Percentiles rank a stretch among this genome's conserved stretches.
phyloP scores from a whole-genome alignment of 441 rosid species.

The Adansonia grandidieri region DNA sequence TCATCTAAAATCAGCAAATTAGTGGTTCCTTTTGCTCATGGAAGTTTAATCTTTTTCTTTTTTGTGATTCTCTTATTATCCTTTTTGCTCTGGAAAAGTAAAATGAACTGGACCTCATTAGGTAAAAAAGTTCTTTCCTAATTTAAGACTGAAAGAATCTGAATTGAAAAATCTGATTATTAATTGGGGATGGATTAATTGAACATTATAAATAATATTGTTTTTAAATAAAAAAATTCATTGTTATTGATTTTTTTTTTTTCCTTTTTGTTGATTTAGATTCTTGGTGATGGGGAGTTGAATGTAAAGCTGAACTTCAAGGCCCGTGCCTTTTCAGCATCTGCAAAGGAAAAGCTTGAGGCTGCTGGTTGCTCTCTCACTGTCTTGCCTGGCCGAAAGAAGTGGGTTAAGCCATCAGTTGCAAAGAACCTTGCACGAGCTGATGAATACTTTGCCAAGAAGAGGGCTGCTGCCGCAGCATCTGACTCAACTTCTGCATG shows the following conservation, averaged over 20 bases:
- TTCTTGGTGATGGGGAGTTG: slow-evolving; percentile 78
- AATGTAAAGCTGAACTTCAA: slow-evolving; percentile 67
- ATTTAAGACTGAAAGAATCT: background rate
- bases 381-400: slow-evolving; percentile 79
- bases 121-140: slow-evolving; percentile 4
- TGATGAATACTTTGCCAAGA: slow-evolving; percentile 85
- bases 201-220: background rate
- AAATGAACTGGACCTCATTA: background rate
- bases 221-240: background rate
- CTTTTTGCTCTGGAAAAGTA: background rate
- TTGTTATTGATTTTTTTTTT: background rate
- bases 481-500: slow-evolving; percentile 45
- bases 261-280: slow-evolving; percentile 43
- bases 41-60: background rate
- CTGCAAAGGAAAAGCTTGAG: slow-evolving; percentile 90
- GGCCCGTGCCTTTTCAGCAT: slow-evolving; percentile 72
- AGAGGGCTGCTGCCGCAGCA: slow-evolving; percentile 62
- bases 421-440: slow-evolving; percentile 78
- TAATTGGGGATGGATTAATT: background rate
- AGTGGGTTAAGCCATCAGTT: slow-evolving; percentile 83
- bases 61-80: background rate
- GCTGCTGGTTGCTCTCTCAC: slow-evolving; percentile 75
- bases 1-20: too few relatives aligned
- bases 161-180: background rate
- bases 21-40: background rate